These are phyloP conservation scores for Vaccinium vitisidaea DNA, from an alignment of 148 eudicot genomes.

Conservation along the genomic window DNA sequence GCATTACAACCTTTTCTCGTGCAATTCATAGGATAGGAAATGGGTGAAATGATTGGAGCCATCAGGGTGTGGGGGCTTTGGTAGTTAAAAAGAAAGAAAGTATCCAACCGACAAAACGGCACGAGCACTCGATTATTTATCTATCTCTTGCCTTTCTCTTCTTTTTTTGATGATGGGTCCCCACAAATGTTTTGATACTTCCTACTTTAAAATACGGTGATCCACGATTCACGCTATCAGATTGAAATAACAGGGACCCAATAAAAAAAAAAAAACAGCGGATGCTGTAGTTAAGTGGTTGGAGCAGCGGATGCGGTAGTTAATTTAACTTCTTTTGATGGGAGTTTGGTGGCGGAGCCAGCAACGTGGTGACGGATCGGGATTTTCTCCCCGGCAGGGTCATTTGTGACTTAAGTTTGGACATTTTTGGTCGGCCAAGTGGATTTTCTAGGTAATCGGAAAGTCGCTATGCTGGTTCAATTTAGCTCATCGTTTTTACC, in stretches of 20 bases:
- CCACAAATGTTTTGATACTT: background rate
- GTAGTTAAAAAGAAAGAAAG: background rate
- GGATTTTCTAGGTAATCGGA: no score
- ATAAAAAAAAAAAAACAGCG: background rate
- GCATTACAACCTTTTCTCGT: background rate
- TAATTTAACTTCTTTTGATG: no score
- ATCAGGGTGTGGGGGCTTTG: background rate
- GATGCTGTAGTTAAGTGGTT: background rate
- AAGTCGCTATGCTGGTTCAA: no score
- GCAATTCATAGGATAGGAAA: background rate
- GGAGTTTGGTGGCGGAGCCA: no score
- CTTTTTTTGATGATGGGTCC: background rate
- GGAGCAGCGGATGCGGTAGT: no score
- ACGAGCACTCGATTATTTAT: constrained; percentile 2
- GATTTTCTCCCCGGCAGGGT: no score
- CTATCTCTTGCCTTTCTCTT: background rate
- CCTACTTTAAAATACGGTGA: background rate
- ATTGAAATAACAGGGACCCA: background rate
- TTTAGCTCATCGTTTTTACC: no score
- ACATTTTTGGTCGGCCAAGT: no score
- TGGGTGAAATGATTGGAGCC: background rate
- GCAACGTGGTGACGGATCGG: no score
- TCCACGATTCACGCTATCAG: constrained; percentile 12
- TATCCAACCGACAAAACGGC: constrained; percentile 7
- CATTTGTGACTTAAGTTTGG: no score